phyloP scores from a whole-genome alignment of 495 filamentous ascomycete species.

The Xylaria castorea region DNA sequence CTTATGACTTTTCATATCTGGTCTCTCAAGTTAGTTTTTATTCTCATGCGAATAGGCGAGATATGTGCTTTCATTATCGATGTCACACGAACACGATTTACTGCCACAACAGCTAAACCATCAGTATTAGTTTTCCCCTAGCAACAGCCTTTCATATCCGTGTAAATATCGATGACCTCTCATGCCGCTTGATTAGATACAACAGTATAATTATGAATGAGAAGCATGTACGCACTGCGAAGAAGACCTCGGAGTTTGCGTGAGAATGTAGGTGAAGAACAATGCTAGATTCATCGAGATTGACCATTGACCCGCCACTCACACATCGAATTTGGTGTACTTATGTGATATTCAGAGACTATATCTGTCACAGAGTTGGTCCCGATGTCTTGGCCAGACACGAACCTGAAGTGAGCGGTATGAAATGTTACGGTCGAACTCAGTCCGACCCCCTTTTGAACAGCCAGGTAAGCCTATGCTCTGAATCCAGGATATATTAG shows the following conservation, averaged over 20 bases:
- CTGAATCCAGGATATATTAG: background rate
- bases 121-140: background rate
- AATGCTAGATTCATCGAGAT: background rate
- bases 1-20: background rate
- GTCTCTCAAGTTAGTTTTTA: background rate
- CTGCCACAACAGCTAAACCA: background rate
- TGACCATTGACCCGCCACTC: background rate
- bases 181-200: background rate
- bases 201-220: background rate
- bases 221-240: background rate
- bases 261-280: background rate
- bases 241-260: background rate
- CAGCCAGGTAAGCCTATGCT: background rate
- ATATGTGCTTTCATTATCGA: background rate
- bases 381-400: background rate
- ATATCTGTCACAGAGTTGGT: background rate
- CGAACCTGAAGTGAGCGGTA: background rate
- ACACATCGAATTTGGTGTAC: background rate
- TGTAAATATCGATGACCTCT: background rate
- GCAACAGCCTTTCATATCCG: background rate
- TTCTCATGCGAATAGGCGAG: background rate
- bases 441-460: background rate
- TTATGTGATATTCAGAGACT: background rate
- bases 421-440: background rate
- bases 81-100: background rate